These are phyloP conservation scores for Cyberlindnera mrakii DNA, from an alignment of 805 yeast genomes.

Conservation along the genomic window DNA sequence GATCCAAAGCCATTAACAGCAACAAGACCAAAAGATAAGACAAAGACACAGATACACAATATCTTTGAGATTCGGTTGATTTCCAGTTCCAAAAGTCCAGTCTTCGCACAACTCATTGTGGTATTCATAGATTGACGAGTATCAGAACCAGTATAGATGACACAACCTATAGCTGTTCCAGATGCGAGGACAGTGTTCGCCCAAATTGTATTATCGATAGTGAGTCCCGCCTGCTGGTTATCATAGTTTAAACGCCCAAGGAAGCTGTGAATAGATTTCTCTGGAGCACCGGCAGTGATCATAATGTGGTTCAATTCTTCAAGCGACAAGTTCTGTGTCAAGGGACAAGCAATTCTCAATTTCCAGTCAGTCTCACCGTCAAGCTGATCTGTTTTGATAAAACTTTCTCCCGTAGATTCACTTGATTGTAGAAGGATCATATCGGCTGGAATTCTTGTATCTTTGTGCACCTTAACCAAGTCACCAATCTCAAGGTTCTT, in stretches of 20 bases:
- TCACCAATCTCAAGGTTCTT: constrained; percentile 81
- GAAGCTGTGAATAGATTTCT: constrained; percentile 76
- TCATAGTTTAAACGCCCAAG: constrained; percentile 65
- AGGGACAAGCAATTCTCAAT: constrained; percentile 66
- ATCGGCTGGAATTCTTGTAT: constrained; percentile 90
- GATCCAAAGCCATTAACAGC: constrained; percentile 67
- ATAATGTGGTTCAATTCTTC: constrained; percentile 46
- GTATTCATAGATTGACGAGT: constrained; percentile 96
- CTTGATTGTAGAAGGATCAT: constrained; percentile 78
- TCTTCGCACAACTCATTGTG: constrained; percentile 77
- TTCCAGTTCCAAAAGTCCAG: constrained; percentile 85
- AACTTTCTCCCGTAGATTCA: constrained; percentile 78
- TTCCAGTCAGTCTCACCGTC: constrained; percentile 99
- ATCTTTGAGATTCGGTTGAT: constrained; percentile 85
- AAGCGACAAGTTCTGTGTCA: constrained; percentile 60
- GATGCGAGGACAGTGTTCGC: constrained; percentile 96
- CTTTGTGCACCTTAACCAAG: constrained; percentile 70
- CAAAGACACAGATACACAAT: constrained; percentile 78
- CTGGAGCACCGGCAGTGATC: constrained; percentile 74
- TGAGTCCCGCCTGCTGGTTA: constrained; percentile 54
- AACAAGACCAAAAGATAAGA: constrained; percentile 71
- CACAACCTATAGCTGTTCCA: constrained; percentile 83
- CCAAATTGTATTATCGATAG: constrained; percentile 93
- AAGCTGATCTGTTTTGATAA: constrained; percentile 93
- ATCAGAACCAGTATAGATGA: constrained; percentile 85